Evolutionary conservation across 805 yeast genomes (phyloP), one percentile per base, ranked within the genome.

Genomic region (Kuraishia cidri): DNA sequence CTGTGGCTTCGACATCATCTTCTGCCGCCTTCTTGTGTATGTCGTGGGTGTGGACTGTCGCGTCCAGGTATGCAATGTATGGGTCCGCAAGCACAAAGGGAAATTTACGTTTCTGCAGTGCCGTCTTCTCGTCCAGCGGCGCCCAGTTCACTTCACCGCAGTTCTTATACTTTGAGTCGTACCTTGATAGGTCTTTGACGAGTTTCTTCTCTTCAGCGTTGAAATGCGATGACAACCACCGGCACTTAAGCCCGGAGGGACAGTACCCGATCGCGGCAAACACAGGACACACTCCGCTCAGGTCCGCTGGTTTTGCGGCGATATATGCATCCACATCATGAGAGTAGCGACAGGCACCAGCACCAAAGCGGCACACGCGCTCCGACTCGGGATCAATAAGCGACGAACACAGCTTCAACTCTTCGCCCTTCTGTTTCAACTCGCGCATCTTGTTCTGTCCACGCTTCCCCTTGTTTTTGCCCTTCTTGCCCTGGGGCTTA

Each of bases 191-290:
- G 47, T 73, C 76, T 34, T 54, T 64, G 23, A 65, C 38, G 14
- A 79, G 54, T 37, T 53, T 59, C 34, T 58, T 61, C 12, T 65
- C 56, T 36, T 63, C 79, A 21, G 48, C 49, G 43, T 69, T 52
- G 47, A 61, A 69, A 58, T 92, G 97, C 11, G 84, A 72, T 3
- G 70, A 60, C 36, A 92, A 67, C 85, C 95, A 92, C 46, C 96
- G 73, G 60, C 99, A 92, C 54, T 85, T 90, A 45, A 84, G 58
- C 0, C 98, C 98, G 39, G 81, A 72, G 4, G 95, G 95, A 64
- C 99, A 92, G 48, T 74, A 78, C 0, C 99, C 99, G 23, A 85
- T 62, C 1, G 82, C 79, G 22, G 62, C 62, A 50, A 61, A 87
- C 3, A 85, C 95, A 0, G 98, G 97, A 57, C 99, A 92, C 2